Evolutionary conservation across 768 basidiomycete species (phyloP).

Genomic region (Pluteus cervinus): DNA sequence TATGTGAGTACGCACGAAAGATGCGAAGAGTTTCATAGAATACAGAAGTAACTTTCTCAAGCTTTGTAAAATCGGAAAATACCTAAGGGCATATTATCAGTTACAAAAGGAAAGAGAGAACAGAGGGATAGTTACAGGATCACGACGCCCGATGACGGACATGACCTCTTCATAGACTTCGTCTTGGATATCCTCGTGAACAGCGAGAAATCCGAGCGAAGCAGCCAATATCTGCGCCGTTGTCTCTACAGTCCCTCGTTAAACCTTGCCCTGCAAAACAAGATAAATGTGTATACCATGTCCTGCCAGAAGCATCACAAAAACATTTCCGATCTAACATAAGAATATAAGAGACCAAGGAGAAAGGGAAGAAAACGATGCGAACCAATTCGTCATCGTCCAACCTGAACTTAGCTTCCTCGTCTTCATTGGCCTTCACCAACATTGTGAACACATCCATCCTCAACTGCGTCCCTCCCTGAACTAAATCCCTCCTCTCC

Average conservation of each 20-base stretch:
- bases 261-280: not conserved
- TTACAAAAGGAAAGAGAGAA: no score
- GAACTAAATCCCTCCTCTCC: not conserved
- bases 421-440: constrained; percentile 39
- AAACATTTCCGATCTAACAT: constrained; percentile 47
- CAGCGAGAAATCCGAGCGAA: constrained; percentile 38
- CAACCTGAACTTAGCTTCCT: constrained; percentile 30
- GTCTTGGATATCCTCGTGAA: constrained; percentile 41
- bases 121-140: constrained; percentile 19
- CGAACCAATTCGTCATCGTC: constrained; percentile 35
- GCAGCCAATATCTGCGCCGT: constrained; percentile 44
- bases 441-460: constrained; percentile 36
- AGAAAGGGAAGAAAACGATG: not conserved
- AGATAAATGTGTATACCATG: constrained; percentile 34
- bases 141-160: constrained; percentile 26
- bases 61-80: constrained; percentile 33
- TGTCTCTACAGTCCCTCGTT: constrained; percentile 29
- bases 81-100: constrained; percentile 14
- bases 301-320: constrained; percentile 49
- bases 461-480: not conserved
- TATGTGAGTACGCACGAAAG: constrained; percentile 35
- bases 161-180: constrained; percentile 41
- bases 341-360: not conserved
- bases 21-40: constrained; percentile 40
- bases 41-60: constrained; percentile 37